These are phyloP conservation scores for Xylariales sp. DNA, from an alignment of 2,329 filamentous ascomycete genomes.

Conservation along the genomic window DNA sequence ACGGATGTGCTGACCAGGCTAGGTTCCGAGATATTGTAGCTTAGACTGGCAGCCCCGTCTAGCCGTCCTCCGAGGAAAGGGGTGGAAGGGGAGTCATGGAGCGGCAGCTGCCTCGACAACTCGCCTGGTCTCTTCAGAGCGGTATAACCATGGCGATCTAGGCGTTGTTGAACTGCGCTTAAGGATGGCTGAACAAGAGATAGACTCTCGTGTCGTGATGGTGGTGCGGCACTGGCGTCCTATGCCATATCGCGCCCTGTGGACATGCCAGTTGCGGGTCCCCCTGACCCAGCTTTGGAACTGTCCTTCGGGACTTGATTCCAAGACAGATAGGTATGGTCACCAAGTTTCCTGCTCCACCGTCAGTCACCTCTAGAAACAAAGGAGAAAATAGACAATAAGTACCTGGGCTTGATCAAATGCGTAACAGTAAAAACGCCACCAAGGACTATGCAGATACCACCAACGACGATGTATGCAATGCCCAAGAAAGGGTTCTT, in stretches of 20 bases:
- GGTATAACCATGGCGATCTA: not conserved
- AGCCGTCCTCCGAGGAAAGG: not conserved
- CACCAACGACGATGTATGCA: slow-evolving; percentile 89
- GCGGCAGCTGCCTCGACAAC: not conserved
- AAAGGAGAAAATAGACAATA: too few relatives aligned
- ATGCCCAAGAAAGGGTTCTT: slow-evolving; percentile 95
- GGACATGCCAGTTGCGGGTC: slow-evolving; percentile 39
- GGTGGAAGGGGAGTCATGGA: not conserved
- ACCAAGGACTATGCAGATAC: slow-evolving; percentile 85
- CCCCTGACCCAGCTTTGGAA: slow-evolving; percentile 30
- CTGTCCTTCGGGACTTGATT: slow-evolving; percentile 81
- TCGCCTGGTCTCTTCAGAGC: not conserved
- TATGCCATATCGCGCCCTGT: slow-evolving; percentile 51
- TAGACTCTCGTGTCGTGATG: slow-evolving; percentile 6
- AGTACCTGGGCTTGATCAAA: slow-evolving; percentile 79
- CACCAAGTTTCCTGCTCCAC: slow-evolving; percentile 91
- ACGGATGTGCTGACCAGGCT: slow-evolving; percentile 6
- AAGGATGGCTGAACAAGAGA: slow-evolving; percentile 3
- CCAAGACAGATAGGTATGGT: slow-evolving; percentile 97
- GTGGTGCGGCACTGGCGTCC: slow-evolving; percentile 9
- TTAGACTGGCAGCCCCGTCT: slow-evolving; percentile 7
- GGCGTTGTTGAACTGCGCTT: too few relatives aligned
- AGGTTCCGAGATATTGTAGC: slow-evolving; percentile 5
- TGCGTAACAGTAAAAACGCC: slow-evolving; percentile 85
- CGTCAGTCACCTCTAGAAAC: too few relatives aligned